Evolutionary conservation across 163 green algal species (phyloP), one percentile per base, ranked within the genome.

Genomic region (Scenedesmus sp.): DNA sequence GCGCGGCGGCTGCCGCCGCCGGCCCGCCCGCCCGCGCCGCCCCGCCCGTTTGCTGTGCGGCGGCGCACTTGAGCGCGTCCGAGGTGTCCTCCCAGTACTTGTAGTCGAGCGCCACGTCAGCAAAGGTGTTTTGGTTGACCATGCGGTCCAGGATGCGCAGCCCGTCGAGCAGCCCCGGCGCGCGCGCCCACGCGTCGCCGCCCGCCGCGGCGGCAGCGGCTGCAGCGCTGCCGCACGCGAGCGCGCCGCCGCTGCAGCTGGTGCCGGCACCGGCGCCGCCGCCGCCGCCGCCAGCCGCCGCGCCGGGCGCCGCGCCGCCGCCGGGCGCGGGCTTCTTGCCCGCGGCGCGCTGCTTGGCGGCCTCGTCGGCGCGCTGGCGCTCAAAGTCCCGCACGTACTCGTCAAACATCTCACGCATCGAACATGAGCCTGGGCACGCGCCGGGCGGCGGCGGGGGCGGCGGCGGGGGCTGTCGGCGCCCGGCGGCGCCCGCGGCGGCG

Each of bases 61-160:
- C 50, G 31, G 18, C 78, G 4, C 58, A 87, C 84, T 81, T 86
- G 50, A 95, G 91, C 3, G 80, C 84, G 60, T 98, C 95, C 0
- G 84, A 87, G 4, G 84, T 85, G 70, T 98, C 95, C 44, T 98
- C 93, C 95, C 95, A 98, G 86, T 97, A 98, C 87, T 96, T 97
- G 86, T 96, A 97, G 87, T 98, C 95, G 89, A 96, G 93, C 18
- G 85, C 78, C 34, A 97, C 86, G 63, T 97, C 93, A 60, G 91
- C 83, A 70, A 91, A 92, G 63, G 88, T 89, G 87, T 97, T 98
- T 66, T 98, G 94, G 67, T 94, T 94, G 22, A 94, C 87, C 91
- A 97, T 97, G 63, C 95, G 89, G 78, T 97, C 94, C 82, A 98
- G 69, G n/a, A 97, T 90, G 28, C 87, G 82, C 7, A 85, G 62